These are phyloP conservation scores for Penicillium robsamsonii DNA, from an alignment of 495 filamentous ascomycete genomes.

Conservation along the genomic window DNA sequence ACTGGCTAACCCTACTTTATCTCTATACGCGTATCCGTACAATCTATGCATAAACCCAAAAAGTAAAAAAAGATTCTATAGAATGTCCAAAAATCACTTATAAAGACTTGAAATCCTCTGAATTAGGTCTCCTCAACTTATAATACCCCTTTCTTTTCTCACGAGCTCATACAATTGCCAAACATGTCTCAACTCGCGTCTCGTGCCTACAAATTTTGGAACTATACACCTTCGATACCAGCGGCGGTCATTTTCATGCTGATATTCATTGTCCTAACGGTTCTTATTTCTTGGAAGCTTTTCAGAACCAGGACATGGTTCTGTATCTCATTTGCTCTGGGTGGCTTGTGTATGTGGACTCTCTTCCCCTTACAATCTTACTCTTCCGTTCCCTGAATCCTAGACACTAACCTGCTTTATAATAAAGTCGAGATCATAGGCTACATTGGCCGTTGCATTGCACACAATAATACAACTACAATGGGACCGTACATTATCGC, in stretches of 20 bases:
- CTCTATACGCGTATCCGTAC: slow-evolving; percentile 4
- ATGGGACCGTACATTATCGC: slow-evolving; percentile 21
- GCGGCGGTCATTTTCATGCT: slow-evolving; percentile 44
- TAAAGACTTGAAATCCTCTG: not conserved
- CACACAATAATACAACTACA: slow-evolving; percentile 13
- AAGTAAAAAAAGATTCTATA: not conserved
- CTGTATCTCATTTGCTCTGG: slow-evolving; percentile 56
- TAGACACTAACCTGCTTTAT: not conserved
- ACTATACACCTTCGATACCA: slow-evolving; percentile 3
- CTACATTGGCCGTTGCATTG: slow-evolving; percentile 46
- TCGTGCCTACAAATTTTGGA: slow-evolving; percentile 2
- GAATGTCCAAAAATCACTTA: not conserved
- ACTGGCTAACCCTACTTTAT: not conserved
- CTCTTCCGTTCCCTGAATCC: not conserved
- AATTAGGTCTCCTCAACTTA: not conserved
- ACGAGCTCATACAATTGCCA: not conserved
- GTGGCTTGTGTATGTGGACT: slow-evolving; percentile 49
- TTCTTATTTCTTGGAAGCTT: slow-evolving; percentile 46
- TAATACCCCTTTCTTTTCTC: not conserved
- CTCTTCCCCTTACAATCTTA: not conserved
- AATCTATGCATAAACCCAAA: not conserved
- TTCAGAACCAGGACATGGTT: slow-evolving; percentile 54
- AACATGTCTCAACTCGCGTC: not conserved
- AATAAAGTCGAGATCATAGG: slow-evolving; percentile 48
- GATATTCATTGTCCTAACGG: slow-evolving; percentile 45